A percentile compares a stretch with the other conserved stretches of the same genome.
These are phyloP conservation scores for Medicago lupulina DNA, from an alignment of 306 rosid genomes.

Conservation along the genomic window DNA sequence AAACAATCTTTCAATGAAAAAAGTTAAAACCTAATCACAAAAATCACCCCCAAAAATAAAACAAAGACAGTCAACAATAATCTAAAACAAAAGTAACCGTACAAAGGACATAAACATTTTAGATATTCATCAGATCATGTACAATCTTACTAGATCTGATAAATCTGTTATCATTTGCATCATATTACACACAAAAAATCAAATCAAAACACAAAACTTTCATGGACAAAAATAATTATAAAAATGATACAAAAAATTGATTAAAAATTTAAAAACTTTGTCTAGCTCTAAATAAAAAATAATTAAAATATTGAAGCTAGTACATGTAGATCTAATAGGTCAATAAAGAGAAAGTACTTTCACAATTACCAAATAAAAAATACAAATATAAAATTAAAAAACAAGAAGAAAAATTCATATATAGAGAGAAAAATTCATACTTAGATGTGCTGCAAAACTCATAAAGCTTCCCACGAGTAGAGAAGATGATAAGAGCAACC, in stretches of 20 bases:
- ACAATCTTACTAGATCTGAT: slow-evolving; percentile 45
- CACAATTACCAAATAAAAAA: too few relatives aligned
- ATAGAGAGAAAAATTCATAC: slow-evolving; percentile 41
- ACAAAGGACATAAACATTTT: slow-evolving; percentile 25
- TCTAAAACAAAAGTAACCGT: slow-evolving; percentile 31
- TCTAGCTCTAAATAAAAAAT: not conserved
- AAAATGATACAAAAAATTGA: not conserved
- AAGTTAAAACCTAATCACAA: not conserved
- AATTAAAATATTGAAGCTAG: not conserved
- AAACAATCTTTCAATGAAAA: slow-evolving; percentile 16
- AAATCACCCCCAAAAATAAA: not conserved
- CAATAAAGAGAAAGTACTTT: not conserved
- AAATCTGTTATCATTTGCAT: slow-evolving; percentile 15
- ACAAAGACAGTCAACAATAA: not conserved
- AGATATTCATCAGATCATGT: slow-evolving; percentile 38
- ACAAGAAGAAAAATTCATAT: not conserved
- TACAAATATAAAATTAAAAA: not conserved
- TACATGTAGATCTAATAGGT: slow-evolving; percentile 33
- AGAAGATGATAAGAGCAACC: slow-evolving; percentile 95
- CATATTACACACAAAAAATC: slow-evolving; percentile 7
- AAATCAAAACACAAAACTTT: not conserved
- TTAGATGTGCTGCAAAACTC: slow-evolving; percentile 87
- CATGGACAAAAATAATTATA: not conserved
- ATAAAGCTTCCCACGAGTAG: slow-evolving; percentile 88
- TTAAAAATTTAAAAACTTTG: not conserved